Base-by-base conservation (phyloP, 2,329 filamentous ascomycete species). In the Sclerotinia nivalis region DNA sequence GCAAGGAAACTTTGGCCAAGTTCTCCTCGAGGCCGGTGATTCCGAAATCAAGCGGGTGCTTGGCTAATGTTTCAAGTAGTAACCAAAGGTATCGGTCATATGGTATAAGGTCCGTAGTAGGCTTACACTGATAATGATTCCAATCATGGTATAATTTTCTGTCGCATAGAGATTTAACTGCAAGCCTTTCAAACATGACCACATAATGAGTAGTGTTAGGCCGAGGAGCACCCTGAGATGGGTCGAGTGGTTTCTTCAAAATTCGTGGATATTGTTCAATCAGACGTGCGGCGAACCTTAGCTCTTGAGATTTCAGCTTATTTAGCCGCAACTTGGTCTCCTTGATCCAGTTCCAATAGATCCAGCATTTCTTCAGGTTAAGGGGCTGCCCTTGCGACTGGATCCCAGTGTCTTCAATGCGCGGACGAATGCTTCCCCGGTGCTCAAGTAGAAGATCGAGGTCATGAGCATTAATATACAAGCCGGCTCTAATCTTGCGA, bases 51-150 rank as follows among this genome's bases (percentile, higher is more conserved):
- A 68, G 8, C 22, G 66, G 66, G 50, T 61, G n/a, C 6, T 28
- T 68, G 4, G 20, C 66, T 18, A 68, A 43, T 2, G 66, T 68
- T 25, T 61, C 55, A n/a, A 68, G 43, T 22, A 68, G 10, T 22
- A 61, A 18, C 43, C 55, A 28, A 18, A 68, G 55, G n/a, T 68
- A 68, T 61, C n/a, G 66, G 31, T 68, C 31, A 22, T 68, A 61
- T 40, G 66, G 66, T 40, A 68, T 31, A 12, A 67, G 7, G 37
- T 67, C 15, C 28, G 20, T 50, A 15, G 28, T 28, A 2, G 40
- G 10, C n/a, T 25, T 59, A 13, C 31, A 15, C 12, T 58, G 40
- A n/a, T 52, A 20, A 6, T 6, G 4, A 37, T 20, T 15, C 45
- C 34, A 52, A 22, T 34, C 2, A 40, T 68, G 55, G 10, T 13